Evolutionary conservation across 2,329 filamentous ascomycete species (phyloP).

Genomic region (Furcasterigmium sp.): DNA sequence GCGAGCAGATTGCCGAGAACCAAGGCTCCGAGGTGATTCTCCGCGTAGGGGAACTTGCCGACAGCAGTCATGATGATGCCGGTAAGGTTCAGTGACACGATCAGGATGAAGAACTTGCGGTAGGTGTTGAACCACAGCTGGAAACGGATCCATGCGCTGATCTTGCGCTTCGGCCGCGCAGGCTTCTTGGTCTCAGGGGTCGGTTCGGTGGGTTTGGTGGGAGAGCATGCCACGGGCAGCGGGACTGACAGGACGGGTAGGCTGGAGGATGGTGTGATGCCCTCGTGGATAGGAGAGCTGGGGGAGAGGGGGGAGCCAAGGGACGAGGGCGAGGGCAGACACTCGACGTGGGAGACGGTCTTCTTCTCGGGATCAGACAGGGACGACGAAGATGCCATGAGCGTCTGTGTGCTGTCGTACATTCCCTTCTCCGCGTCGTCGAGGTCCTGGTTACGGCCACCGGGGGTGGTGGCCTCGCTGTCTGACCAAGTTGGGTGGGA

Average conservation of each 20-base stretch:
- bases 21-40: constrained; percentile 30
- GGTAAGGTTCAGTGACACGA: constrained; percentile 26
- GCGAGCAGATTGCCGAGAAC: constrained; percentile 31
- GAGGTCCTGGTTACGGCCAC: constrained; percentile 10
- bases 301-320: no score
- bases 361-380: constrained; percentile 13
- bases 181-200: constrained; percentile 5
- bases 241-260: constrained; percentile 18
- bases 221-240: constrained; percentile 12
- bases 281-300: constrained; percentile 24
- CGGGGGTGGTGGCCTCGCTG: constrained; percentile 3
- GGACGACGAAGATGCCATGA: constrained; percentile 16
- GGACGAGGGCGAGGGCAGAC: constrained; percentile 13
- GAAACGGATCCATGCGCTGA: constrained; percentile 26
- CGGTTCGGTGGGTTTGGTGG: constrained; percentile 9
- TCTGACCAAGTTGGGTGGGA: neutral
- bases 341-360: constrained; percentile 12
- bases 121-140: constrained; percentile 35
- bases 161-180: constrained; percentile 13
- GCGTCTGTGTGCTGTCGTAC: constrained; percentile 18
- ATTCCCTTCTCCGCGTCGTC: constrained; percentile 30
- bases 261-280: constrained; percentile 21
- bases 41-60: constrained; percentile 27
- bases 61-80: constrained; percentile 27
- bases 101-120: constrained; percentile 31